phyloP scores from a whole-genome alignment of 2,329 filamentous ascomycete genomes.

The Penicillium rolfsii region DNA sequence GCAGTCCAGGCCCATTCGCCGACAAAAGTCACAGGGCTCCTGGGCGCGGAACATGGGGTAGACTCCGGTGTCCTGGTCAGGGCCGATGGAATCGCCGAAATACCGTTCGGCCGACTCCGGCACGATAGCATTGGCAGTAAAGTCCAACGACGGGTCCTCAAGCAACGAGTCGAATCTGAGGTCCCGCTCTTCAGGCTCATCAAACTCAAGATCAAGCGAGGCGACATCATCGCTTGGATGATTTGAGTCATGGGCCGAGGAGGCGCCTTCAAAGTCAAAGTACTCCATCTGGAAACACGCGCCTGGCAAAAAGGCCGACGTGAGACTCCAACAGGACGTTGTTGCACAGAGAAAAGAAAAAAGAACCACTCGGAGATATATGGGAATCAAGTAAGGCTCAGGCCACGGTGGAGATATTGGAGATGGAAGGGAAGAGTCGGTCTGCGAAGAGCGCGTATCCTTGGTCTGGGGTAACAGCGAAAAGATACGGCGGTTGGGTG shows the following conservation, averaged over 20 bases:
- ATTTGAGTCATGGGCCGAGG: conserved; percentile 39
- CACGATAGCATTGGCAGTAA: conserved; percentile 38
- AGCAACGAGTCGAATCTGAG: conserved; percentile 47
- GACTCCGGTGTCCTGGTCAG: conserved; percentile 34
- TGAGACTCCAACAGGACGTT: background rate
- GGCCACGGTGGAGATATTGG: conserved; percentile 10
- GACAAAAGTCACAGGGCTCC: conserved; percentile 52
- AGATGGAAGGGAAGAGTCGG: conserved; percentile 22
- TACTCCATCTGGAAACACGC: conserved; percentile 44
- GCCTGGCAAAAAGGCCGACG: background rate
- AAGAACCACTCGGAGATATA: background rate
- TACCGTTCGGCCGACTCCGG: conserved; percentile 27
- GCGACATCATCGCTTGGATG: conserved; percentile 45
- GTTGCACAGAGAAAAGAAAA: conserved; percentile 1
- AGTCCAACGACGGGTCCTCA: conserved; percentile 46
- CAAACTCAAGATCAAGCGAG: conserved; percentile 43
- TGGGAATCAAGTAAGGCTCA: conserved; percentile 6
- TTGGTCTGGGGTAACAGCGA: conserved; percentile 33
- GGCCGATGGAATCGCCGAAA: conserved; percentile 25
- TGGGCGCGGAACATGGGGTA: conserved; percentile 51
- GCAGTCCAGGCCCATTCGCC: conserved; percentile 52
- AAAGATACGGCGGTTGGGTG: conserved; percentile 23
- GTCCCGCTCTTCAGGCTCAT: conserved; percentile 44
- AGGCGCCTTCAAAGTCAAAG: conserved; percentile 53
- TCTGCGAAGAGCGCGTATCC: conserved; percentile 24